Conservation (phyloP, 345 rosid species). For the Eucalyptus sp. region DNA sequence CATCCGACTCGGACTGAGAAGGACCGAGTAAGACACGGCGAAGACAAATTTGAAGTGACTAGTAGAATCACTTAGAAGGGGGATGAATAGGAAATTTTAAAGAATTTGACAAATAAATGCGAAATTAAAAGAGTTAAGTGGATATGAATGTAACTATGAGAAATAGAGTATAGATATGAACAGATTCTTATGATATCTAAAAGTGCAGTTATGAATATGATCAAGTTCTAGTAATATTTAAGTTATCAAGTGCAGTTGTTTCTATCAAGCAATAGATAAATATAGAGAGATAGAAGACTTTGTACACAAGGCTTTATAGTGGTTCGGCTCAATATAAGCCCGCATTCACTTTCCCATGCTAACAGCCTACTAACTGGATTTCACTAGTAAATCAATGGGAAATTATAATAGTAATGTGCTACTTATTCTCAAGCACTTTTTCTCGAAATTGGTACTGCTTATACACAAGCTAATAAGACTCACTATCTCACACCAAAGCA, state of each 20-base stretch:
- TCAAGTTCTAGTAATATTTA: not conserved
- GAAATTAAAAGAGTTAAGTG: too few relatives aligned
- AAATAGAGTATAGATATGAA: too few relatives aligned
- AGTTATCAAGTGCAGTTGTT: not conserved
- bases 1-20: not conserved
- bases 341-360: not conserved
- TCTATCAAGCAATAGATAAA: too few relatives aligned
- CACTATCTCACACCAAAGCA: not conserved
- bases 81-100: not conserved
- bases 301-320: not conserved
- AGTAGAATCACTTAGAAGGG: not conserved
- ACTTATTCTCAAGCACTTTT: not conserved
- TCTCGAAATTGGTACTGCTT: not conserved
- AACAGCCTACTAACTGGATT: fast-evolving
- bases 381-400: not conserved
- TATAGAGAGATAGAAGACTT: too few relatives aligned
- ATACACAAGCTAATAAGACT: too few relatives aligned
- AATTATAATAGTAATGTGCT: not conserved
- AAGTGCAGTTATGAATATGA: too few relatives aligned
- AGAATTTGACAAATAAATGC: not conserved
- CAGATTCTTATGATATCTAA: not conserved
- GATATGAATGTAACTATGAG: not conserved
- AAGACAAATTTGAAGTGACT: not conserved
- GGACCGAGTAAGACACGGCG: not conserved
- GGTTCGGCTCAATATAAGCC: not conserved